A percentile compares a stretch with the other conserved stretches of the same genome.
phyloP scores from a whole-genome alignment of 352 stramenopile genomes.

The Globisporangium paddicum region DNA sequence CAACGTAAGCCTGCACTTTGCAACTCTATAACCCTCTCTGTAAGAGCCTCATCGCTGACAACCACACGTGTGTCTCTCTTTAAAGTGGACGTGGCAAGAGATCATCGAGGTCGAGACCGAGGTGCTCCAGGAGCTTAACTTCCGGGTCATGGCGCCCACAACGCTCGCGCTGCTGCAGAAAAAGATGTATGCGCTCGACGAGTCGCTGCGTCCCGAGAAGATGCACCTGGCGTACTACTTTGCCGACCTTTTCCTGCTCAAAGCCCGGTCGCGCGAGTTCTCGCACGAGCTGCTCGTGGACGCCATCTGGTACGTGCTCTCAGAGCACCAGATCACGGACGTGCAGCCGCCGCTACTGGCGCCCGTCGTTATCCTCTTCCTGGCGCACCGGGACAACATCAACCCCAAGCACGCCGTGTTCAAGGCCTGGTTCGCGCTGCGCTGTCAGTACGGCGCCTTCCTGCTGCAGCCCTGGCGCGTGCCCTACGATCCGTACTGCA shows the following conservation, averaged over 20 bases:
- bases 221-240: slow-evolving; percentile 58
- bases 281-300: slow-evolving; percentile 43
- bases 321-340: slow-evolving; percentile 36
- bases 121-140: slow-evolving; percentile 40
- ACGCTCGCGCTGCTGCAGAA: slow-evolving; percentile 41
- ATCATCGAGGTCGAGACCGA: slow-evolving; percentile 45
- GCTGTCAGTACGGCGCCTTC: slow-evolving; percentile 49
- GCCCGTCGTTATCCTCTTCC: slow-evolving; percentile 53
- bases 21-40: too few species aligned
- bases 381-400: slow-evolving; percentile 63
- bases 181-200: slow-evolving; percentile 25
- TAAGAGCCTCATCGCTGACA: background rate
- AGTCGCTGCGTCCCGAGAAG: slow-evolving; percentile 4
- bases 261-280: slow-evolving; percentile 34
- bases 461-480: slow-evolving; percentile 48
- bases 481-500: slow-evolving; percentile 44
- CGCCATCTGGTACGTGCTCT: slow-evolving; percentile 55
- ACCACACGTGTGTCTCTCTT: background rate
- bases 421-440: slow-evolving; percentile 62
- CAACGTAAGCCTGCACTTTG: slow-evolving; percentile 34
- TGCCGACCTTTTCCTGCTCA: slow-evolving; percentile 48
- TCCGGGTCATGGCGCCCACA: slow-evolving; percentile 49
- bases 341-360: slow-evolving; percentile 42
- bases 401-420: slow-evolving; percentile 43
- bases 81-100: slow-evolving; percentile 63